Evolutionary conservation across 2,329 filamentous ascomycete species (phyloP), one percentile per base, ranked within the genome.

Genomic region (Gaeumannomyces tritici): DNA sequence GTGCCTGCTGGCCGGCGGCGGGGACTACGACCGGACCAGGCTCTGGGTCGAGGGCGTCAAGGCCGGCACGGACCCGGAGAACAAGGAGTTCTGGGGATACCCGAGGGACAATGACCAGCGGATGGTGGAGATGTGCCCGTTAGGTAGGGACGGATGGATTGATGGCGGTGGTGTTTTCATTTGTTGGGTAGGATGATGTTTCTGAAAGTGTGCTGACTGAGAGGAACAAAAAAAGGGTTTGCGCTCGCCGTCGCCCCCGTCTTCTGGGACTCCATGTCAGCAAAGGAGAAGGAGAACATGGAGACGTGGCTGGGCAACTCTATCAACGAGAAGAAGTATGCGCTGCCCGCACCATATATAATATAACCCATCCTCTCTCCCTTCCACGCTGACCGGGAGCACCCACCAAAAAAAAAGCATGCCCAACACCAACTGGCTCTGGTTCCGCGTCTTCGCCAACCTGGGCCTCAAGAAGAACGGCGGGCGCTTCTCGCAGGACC

Each of bases 361-460:
- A n/a, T n/a, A n/a, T n/a, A n/a, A n/a, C n/a, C n/a, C n/a, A n/a
- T n/a, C n/a, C n/a, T 31, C 9, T 31, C 9, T 31, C 9, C 9
- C 9, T 31, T 31, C 9, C 29, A 31, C 29, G 29, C 29, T 31
- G 29, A n/a, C n/a, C n/a, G n/a, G n/a, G n/a, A n/a, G n/a, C n/a
- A n/a, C n/a, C n/a, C n/a, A n/a, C n/a, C n/a, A n/a, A n/a, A n/a
- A n/a, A n/a, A n/a, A n/a, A n/a, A n/a, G 89, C 64, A 93, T 93
- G 83, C 83, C 82, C 1, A 83, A 85, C 68, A 85, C 82, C 26
- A 82, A 81, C 66, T 87, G 88, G 88, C 80, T 93, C 4, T 93
- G 90, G 90, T 93, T 93, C 71, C 85, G 90, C 54, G 89, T 93
- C 6, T 93, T 93, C 70, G 89, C 89, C 54, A 93, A 93, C 67